Percentiles rank a stretch among this genome's conserved stretches.
phyloP scores from a whole-genome alignment of 2,329 filamentous ascomycete genomes.

The Alternaria triticimaculans region DNA sequence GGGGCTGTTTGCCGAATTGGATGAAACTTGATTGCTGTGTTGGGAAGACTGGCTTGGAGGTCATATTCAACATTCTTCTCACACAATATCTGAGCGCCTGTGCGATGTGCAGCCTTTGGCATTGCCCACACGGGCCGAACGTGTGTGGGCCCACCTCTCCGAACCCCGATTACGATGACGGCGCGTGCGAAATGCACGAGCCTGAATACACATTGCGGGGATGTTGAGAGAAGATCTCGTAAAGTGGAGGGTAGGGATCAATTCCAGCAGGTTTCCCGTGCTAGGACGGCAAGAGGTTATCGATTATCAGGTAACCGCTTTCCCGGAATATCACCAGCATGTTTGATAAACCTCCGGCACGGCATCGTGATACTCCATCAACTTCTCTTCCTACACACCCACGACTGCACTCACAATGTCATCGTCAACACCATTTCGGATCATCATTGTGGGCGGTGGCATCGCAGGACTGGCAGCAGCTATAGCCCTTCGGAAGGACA shows the following conservation, averaged over 20 bases:
- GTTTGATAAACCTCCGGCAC: neutral
- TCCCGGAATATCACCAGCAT: neutral
- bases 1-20: neutral
- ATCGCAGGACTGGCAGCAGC: conserved; percentile 32
- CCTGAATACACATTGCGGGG: neutral
- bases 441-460: conserved; percentile 41
- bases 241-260: neutral
- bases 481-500: conserved; percentile 47
- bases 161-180: neutral
- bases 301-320: neutral
- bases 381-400: neutral
- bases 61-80: neutral
- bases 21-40: neutral
- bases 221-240: neutral
- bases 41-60: neutral
- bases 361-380: neutral
- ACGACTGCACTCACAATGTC: conserved; percentile 7
- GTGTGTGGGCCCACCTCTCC: neutral
- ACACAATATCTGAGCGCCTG: neutral
- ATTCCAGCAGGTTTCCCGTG: neutral
- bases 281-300: neutral
- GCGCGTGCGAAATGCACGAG: neutral
- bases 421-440: conserved; percentile 32
- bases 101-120: neutral
- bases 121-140: neutral